Conservation (phyloP, 2,329 filamentous ascomycete genomes). For the Colletotrichum coccodes region DNA sequence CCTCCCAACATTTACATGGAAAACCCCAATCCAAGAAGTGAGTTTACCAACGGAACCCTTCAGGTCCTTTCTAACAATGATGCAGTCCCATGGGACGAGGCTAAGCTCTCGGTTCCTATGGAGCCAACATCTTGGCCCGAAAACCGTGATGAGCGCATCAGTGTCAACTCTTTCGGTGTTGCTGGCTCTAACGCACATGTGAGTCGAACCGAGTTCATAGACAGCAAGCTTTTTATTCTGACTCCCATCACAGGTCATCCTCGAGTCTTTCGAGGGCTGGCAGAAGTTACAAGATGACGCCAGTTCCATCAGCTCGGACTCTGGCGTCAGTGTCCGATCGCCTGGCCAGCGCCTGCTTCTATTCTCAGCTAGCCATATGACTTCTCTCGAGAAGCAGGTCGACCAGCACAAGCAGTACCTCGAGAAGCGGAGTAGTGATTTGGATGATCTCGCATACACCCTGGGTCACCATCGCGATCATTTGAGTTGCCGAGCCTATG, state of each 20-base stretch:
- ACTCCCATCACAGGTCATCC: slow-evolving; percentile 1
- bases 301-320: slow-evolving; percentile 21
- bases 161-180: slow-evolving; percentile 49
- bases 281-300: slow-evolving; percentile 15
- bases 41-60: background rate
- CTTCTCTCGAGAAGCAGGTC: slow-evolving; percentile 16
- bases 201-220: no score
- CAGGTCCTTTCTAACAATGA: background rate
- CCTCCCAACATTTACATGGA: slow-evolving; percentile 34
- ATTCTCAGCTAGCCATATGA: slow-evolving; percentile 15
- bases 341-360: slow-evolving; percentile 16
- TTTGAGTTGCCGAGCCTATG: slow-evolving; percentile 38
- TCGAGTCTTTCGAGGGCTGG: slow-evolving; percentile 23
- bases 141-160: slow-evolving; percentile 39
- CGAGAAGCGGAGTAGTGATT: slow-evolving; percentile 12
- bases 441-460: slow-evolving; percentile 42
- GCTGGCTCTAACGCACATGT: slow-evolving; percentile 38
- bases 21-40: slow-evolving; percentile 30
- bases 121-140: slow-evolving; percentile 40
- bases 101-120: slow-evolving; percentile 38
- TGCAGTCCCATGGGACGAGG: slow-evolving; percentile 28
- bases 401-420: slow-evolving; percentile 36
- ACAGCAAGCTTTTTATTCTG: background rate
- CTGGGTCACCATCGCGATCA: slow-evolving; percentile 41
- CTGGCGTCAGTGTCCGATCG: slow-evolving; percentile 5